A percentile compares a stretch with the other conserved stretches of the same genome.
Conservation (phyloP, 352 stramenopile genomes). For the Phytophthora ohioensis region DNA sequence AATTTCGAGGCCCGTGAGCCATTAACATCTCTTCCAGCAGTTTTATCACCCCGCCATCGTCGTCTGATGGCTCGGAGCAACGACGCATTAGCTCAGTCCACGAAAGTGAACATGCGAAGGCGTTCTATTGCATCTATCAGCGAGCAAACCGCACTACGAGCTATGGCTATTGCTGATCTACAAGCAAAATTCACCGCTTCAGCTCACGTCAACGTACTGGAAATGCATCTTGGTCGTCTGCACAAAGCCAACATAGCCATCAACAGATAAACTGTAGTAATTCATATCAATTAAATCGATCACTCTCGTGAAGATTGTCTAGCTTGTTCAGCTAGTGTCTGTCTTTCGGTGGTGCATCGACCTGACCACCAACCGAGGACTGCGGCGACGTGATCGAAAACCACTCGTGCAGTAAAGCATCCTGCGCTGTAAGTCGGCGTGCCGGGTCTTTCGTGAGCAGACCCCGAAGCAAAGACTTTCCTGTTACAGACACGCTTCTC, state of each 20-base stretch:
- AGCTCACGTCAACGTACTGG: conserved; percentile 18
- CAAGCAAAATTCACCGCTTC: conserved; percentile 22
- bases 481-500: conserved; percentile 60
- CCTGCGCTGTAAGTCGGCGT: conserved; percentile 80
- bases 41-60: conserved; percentile 29
- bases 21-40: conserved; percentile 19
- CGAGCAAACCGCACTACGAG: conserved; percentile 36
- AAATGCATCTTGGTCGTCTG: conserved; percentile 41
- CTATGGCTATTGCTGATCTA: conserved; percentile 27
- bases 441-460: conserved; percentile 88
- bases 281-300: not conserved
- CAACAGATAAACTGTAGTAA: not conserved
- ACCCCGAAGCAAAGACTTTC: conserved; percentile 77
- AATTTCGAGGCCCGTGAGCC: not conserved
- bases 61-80: conserved; percentile 10
- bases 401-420: conserved; percentile 87
- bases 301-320: not conserved
- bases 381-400: conserved; percentile 54
- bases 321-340: conserved; percentile 20
- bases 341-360: conserved; percentile 12
- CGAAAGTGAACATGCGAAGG: conserved; percentile 3
- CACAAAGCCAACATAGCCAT: conserved; percentile 19
- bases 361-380: conserved; percentile 25
- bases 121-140: conserved; percentile 17
- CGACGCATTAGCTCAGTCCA: not conserved